Base-by-base conservation (phyloP, 805 yeast species). In the Pichia scutulata region DNA sequence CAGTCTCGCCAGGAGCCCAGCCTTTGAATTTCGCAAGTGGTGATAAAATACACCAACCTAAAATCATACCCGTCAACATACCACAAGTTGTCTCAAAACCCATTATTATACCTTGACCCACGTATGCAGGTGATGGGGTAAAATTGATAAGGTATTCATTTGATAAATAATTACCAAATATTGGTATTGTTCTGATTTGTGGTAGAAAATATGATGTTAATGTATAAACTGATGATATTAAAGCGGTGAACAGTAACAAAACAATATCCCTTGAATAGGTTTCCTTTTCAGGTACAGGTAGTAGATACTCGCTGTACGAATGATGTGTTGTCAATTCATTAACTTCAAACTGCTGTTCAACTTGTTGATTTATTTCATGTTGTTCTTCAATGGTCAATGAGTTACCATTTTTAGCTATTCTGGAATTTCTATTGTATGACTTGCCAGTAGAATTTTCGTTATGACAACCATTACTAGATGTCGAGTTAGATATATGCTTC, bases 61-160 rank as follows among this genome's bases (percentile, higher is more conserved):
- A 61, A 1, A 92, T 55, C 22, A 95, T 82, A 2, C 99, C 99
- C 57, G 89, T 76, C 41, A 92, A 68, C 99, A 92, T 92, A 55
- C 89, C 86, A 10, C 88, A 75, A 0, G 89, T 95, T 0, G 98
- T 89, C 1, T 90, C 87, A 8, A 89, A 70, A 0, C 99, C 99
- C 99, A 92, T 92, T 51, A 92, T 92, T 40, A 93, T 89, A 4
- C 99, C 99, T 67, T 92, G 99, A 2, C 99, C 99, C 36, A 93
- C 77, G 63, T 92, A 92, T 0, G 98, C 98, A 0, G 99, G 99
- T 0, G 97, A 89, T 0, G 97, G 97, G 64, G 93, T 96, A 52
- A 93, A 77, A 52, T 85, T 82, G 93, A 97, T 87, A 43, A 86
- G 73, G 66, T 87, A 86, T 18, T 73, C 67, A 21, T 68, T 60